phyloP scores from a whole-genome alignment of 116 monocot genomes.

The Zostera marina region DNA sequence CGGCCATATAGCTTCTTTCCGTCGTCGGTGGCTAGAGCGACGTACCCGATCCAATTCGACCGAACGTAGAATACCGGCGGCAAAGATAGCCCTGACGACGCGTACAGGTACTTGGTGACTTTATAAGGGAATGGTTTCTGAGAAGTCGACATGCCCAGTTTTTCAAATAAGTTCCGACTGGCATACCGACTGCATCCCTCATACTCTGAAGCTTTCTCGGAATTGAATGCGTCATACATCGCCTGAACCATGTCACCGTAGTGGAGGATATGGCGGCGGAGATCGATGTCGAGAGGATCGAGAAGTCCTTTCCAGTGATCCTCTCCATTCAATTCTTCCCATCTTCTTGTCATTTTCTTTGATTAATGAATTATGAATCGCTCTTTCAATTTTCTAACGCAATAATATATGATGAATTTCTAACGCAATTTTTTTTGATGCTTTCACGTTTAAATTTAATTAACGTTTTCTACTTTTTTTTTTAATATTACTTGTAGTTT shows the following conservation, averaged over 20 bases:
- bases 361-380: no score
- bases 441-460: no score
- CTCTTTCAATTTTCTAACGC: no score
- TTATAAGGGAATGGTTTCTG: constrained; percentile 22
- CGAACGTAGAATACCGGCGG: constrained; percentile 50
- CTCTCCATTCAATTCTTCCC: constrained; percentile 16
- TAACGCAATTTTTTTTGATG: no score
- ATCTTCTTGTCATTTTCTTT: not conserved
- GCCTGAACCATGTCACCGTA: constrained; percentile 76
- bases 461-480: no score
- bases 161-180: constrained; percentile 25
- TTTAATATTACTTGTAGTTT: no score
- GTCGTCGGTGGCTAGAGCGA: constrained; percentile 81
- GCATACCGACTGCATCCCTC: constrained; percentile 51
- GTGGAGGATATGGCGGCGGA: constrained; percentile 47
- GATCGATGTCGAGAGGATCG: constrained; percentile 65
- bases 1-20: constrained; percentile 39
- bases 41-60: constrained; percentile 86
- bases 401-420: no score
- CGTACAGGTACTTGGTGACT: constrained; percentile 70
- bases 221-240: constrained; percentile 64
- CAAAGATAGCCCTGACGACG: constrained; percentile 38
- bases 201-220: constrained; percentile 32
- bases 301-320: constrained; percentile 58
- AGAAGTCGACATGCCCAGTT: constrained; percentile 15